A percentile compares a stretch with the other conserved stretches of the same genome.
phyloP scores from a whole-genome alignment of 2,329 filamentous ascomycete genomes.

The Botryotinia narcissicola region DNA sequence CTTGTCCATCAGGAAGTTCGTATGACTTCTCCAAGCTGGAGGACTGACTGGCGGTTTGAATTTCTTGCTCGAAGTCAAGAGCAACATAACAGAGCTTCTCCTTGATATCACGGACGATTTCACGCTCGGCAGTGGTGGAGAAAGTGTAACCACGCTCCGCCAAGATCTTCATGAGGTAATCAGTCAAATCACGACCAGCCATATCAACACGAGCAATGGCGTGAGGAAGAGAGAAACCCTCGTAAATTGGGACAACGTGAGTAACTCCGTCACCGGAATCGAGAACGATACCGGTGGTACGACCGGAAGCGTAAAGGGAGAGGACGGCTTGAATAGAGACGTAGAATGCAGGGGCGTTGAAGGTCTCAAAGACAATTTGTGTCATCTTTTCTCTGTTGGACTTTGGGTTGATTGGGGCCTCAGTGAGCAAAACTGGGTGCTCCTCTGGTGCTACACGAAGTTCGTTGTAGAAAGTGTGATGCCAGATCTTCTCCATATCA shows the following conservation, averaged over 20 bases:
- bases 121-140: slow-evolving; percentile 99
- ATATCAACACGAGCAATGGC: slow-evolving; percentile 99
- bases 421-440: slow-evolving; percentile 98
- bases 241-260: slow-evolving; percentile 99
- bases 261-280: slow-evolving; percentile 99
- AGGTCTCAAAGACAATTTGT: slow-evolving; percentile 99
- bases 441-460: slow-evolving; percentile 99
- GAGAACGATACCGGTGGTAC: slow-evolving; percentile 99
- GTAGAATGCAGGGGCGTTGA: slow-evolving; percentile 99
- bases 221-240: slow-evolving; percentile 99
- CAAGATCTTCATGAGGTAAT: slow-evolving; percentile 99
- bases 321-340: slow-evolving; percentile 99
- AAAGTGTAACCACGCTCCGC: slow-evolving; percentile 99
- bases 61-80: slow-evolving; percentile 99
- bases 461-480: slow-evolving; percentile 99
- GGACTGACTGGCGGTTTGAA: slow-evolving; percentile 98
- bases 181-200: slow-evolving; percentile 99
- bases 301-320: slow-evolving; percentile 98
- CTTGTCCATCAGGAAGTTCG: slow-evolving; percentile 97
- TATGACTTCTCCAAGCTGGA: slow-evolving; percentile 99
- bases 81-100: slow-evolving; percentile 99
- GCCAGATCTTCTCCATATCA: slow-evolving; percentile 99
- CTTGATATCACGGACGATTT: slow-evolving; percentile 99
- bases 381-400: slow-evolving; percentile 99
- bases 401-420: slow-evolving; percentile 99